Evolutionary conservation across 2,329 filamentous ascomycete genomes (phyloP).

Genomic region (Diaporthe australafricana): DNA sequence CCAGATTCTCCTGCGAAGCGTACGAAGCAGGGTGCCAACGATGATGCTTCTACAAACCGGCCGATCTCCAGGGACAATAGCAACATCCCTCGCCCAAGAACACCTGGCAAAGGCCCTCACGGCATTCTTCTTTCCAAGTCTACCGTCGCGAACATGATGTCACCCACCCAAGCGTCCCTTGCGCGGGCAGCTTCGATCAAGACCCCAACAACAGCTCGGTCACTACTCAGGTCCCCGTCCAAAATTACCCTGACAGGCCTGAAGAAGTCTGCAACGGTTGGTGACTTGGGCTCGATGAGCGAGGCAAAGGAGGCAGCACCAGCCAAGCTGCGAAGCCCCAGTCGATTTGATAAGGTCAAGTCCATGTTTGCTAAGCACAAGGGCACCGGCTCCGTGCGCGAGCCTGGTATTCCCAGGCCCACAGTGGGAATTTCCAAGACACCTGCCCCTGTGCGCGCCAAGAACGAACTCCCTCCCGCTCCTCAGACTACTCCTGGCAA

Average conservation of each 20-base stretch:
- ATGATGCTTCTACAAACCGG: constrained; percentile 76
- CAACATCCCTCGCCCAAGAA: constrained; percentile 62
- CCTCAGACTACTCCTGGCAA: constrained; percentile 75
- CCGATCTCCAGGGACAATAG: constrained; percentile 66
- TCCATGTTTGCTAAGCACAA: constrained; percentile 65
- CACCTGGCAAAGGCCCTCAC: constrained; percentile 52
- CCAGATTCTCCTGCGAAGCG: constrained; percentile 72
- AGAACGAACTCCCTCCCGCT: constrained; percentile 64
- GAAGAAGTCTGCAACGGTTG: constrained; percentile 66
- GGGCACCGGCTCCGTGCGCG: constrained; percentile 51
- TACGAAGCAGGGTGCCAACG: constrained; percentile 72
- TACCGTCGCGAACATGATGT: constrained; percentile 71
- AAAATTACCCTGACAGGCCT: constrained; percentile 58
- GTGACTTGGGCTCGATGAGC: constrained; percentile 49
- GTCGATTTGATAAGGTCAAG: constrained; percentile 66
- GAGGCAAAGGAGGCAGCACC: constrained; percentile 50
- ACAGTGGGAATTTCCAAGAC: constrained; percentile 56
- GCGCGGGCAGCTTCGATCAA: constrained; percentile 69
- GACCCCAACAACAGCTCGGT: constrained; percentile 55
- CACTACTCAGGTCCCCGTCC: constrained; percentile 65
- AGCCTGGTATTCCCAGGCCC: constrained; percentile 62
- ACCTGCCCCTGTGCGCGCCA: constrained; percentile 56
- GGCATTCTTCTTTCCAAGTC: constrained; percentile 57
- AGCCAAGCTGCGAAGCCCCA: constrained; percentile 58
- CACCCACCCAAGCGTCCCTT: constrained; percentile 82